Conservation (phyloP, 2,329 filamentous ascomycete genomes). For the Fusarium chaquense region DNA sequence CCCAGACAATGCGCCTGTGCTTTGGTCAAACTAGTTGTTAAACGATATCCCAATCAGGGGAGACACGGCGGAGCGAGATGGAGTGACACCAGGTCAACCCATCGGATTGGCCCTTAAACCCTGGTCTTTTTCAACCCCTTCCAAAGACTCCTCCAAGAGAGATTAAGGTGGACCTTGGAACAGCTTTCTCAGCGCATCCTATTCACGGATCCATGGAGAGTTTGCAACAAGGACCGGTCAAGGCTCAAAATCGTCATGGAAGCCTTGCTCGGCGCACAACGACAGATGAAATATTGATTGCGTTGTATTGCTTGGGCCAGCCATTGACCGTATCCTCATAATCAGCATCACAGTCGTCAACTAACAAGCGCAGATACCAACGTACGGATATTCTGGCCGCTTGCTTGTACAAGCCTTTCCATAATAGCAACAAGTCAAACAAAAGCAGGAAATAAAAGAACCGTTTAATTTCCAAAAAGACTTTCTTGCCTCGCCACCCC, state of each 20-base stretch:
- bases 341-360: background rate
- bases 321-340: slow-evolving; percentile 15
- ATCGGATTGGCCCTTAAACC: slow-evolving; percentile 35
- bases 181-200: slow-evolving; percentile 30
- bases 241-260: slow-evolving; percentile 30
- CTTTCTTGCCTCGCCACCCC: slow-evolving; percentile 31
- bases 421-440: background rate
- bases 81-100: slow-evolving; percentile 32
- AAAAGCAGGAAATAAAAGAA: slow-evolving; percentile 18
- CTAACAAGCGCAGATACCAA: background rate
- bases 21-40: slow-evolving; percentile 29
- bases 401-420: slow-evolving; percentile 4
- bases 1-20: slow-evolving; percentile 34
- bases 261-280: slow-evolving; percentile 16
- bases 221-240: slow-evolving; percentile 28
- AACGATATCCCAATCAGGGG: slow-evolving; percentile 38
- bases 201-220: slow-evolving; percentile 25
- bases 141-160: slow-evolving; percentile 41
- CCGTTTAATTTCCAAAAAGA: slow-evolving; percentile 42
- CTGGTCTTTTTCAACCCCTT: slow-evolving; percentile 34
- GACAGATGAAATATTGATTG: background rate
- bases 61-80: slow-evolving; percentile 32
- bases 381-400: background rate
- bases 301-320: slow-evolving; percentile 13
- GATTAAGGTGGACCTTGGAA: slow-evolving; percentile 37